Percentiles rank a stretch among this genome's conserved stretches.
Evolutionary conservation across 2,329 filamentous ascomycete genomes (phyloP).

Genomic region (Furcasterigmium sp.): DNA sequence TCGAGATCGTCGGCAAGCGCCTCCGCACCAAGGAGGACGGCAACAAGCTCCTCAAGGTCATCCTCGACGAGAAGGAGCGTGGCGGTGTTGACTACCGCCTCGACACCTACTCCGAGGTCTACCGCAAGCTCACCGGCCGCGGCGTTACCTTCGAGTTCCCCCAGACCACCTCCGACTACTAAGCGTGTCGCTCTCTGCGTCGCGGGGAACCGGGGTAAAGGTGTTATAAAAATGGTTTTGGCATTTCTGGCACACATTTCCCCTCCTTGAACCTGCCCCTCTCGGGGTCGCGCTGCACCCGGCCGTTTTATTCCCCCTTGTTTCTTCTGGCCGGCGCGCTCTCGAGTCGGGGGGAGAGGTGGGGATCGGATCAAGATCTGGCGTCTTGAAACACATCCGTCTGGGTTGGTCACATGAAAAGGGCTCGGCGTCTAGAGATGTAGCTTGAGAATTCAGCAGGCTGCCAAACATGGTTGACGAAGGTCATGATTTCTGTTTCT

Average conservation of each 20-base stretch:
- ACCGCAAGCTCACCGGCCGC: constrained; percentile 95
- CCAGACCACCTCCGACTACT: constrained; percentile 77
- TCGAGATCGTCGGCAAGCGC: constrained; percentile 99
- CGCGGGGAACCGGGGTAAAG: background rate
- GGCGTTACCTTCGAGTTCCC: constrained; percentile 98
- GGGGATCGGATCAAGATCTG: background rate
- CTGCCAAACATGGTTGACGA: constrained; percentile 30
- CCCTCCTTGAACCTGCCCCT: background rate
- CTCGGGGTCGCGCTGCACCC: too few relatives aligned
- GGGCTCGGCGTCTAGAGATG: constrained; percentile 45
- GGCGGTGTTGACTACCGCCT: constrained; percentile 99
- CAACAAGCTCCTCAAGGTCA: constrained; percentile 96
- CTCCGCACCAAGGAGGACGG: constrained; percentile 98
- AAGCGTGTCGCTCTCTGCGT: constrained; percentile 36
- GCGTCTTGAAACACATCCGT: background rate
- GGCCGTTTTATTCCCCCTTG: background rate
- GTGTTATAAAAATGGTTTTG: constrained; percentile 11
- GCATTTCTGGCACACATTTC: constrained; percentile 6
- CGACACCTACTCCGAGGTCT: constrained; percentile 99
- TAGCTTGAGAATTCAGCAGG: constrained; percentile 43
- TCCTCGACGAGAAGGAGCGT: constrained; percentile 99
- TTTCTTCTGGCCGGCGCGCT: background rate
- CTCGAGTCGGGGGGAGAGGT: background rate
- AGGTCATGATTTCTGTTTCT: constrained; percentile 14
- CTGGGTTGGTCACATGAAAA: constrained; percentile 19